phyloP scores from a whole-genome alignment of 139 green algal species.

The Micractinium conductrix region DNA sequence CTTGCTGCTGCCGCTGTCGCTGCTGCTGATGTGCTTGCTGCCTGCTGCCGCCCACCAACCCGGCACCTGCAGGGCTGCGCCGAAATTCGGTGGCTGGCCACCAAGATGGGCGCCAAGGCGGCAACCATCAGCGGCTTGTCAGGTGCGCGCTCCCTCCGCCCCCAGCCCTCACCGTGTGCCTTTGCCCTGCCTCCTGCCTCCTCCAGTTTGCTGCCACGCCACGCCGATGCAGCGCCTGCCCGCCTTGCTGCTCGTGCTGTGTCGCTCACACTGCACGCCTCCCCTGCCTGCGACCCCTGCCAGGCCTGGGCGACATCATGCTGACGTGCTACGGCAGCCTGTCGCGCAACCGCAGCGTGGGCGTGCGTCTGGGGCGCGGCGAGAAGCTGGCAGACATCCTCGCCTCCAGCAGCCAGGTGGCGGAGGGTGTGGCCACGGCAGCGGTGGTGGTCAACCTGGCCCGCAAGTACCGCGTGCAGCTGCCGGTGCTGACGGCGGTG shows the following conservation, averaged over 20 bases:
- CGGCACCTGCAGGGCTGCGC: slow-evolving; percentile 80
- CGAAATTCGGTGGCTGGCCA: slow-evolving; percentile 94
- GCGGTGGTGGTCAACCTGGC: slow-evolving; percentile 91
- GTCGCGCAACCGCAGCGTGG: slow-evolving; percentile 91
- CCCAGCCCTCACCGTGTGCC: neutral
- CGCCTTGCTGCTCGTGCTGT: neutral
- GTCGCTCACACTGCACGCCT: too few relatives aligned
- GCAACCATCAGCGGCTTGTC: slow-evolving; percentile 91
- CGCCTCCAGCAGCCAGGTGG: slow-evolving; percentile 58
- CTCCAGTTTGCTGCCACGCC: neutral
- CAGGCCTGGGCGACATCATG: slow-evolving; percentile 98
- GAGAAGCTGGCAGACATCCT: slow-evolving; percentile 94
- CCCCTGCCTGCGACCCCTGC: too few relatives aligned
- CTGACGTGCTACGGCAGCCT: slow-evolving; percentile 98
- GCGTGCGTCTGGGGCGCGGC: slow-evolving; percentile 89
- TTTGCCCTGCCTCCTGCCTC: neutral
- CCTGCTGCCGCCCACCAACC: too few relatives aligned
- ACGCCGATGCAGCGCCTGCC: too few relatives aligned
- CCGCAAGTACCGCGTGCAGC: slow-evolving; percentile 86
- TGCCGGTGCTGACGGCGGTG: slow-evolving; percentile 98
- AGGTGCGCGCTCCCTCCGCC: neutral
- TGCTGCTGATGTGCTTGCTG: too few relatives aligned
- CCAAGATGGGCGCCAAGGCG: slow-evolving; percentile 93
- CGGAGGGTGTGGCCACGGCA: slow-evolving; percentile 94
- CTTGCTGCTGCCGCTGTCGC: too few relatives aligned